Evolutionary conservation across 495 filamentous ascomycete species (phyloP).

Genomic region (Usnea hakonensis): DNA sequence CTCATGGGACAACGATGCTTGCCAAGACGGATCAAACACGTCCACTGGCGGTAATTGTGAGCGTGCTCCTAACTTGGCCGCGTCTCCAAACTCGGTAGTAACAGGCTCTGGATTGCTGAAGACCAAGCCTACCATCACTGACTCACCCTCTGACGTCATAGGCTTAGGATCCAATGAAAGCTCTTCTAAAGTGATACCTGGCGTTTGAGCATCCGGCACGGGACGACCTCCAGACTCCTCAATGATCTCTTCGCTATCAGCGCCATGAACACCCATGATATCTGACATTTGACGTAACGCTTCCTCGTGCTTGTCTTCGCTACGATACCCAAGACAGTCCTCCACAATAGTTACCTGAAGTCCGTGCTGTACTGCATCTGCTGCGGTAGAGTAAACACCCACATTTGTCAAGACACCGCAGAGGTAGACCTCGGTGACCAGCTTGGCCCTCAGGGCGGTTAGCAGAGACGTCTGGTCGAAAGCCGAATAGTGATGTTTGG

Average conservation of each 20-base stretch:
- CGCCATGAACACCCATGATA: constrained; percentile 62
- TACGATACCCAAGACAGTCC: constrained; percentile 83
- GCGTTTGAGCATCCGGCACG: constrained; percentile 29
- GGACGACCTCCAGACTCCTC: constrained; percentile 31
- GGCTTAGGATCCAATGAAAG: constrained; percentile 4
- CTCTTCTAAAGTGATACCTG: constrained; percentile 27
- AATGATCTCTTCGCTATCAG: constrained; percentile 51
- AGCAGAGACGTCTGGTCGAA: constrained; percentile 68
- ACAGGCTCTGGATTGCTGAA: background rate
- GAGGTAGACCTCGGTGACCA: constrained; percentile 87
- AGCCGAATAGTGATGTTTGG: constrained; percentile 84
- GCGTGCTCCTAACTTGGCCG: background rate
- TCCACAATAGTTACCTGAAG: constrained; percentile 77
- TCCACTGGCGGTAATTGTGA: background rate
- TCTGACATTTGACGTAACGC: constrained; percentile 70
- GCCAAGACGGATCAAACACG: background rate
- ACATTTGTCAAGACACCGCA: constrained; percentile 85
- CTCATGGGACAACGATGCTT: background rate
- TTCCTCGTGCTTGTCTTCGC: constrained; percentile 60
- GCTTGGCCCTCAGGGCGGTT: constrained; percentile 58
- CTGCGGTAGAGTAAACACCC: constrained; percentile 83
- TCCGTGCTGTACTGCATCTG: constrained; percentile 83
- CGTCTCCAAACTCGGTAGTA: background rate
- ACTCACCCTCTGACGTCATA: background rate
- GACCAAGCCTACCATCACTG: background rate